Base-by-base conservation (phyloP, 345 rosid genomes). In the Geranium brycei region DNA sequence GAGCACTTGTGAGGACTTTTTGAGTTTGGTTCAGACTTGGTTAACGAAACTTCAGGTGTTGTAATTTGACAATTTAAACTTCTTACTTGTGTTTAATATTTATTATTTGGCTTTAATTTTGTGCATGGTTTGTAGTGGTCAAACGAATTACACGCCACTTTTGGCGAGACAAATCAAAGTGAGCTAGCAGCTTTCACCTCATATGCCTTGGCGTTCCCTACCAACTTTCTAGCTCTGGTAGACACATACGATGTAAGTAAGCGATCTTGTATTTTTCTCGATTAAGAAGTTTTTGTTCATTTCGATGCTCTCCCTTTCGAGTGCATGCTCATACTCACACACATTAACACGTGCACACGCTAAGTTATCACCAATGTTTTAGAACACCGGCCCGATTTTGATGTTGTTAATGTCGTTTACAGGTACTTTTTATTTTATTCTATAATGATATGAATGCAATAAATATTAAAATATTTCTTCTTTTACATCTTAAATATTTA, bases 101-200 rank as follows among this genome's bases (percentile, higher is more conserved):
- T 59, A 57, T n/a, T 47, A 23, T 23, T 51, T n/a, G 10, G 66
- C 30, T 23, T 68, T 64, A 28, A 23, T 63, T 57, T 66, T 31
- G 28, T 70, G 60, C 66, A 57, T 79, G 62, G 28, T 75, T 68
- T 62, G 71, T 81, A 90, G 96, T 66, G 84, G 77, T 86, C 90
- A 60, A 76, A 78, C n/a, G 64, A 87, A 23, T 72, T 82, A 11
- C 58, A 66, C 64, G 86, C 83, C 41, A 64, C 63, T 62, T 85
- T 87, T 66, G 86, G 90, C 19, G 92, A 90, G 82, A 93, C 97
- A 60, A 93, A 93, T 76, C 83, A 83, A 76, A 90, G 97, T 19
- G 99, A 93, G 79, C 88, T 93, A 30, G 91, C 99, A 58, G 95
- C 97, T 4, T 93, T 90, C 75, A 84, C 82, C 47, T 88, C 96